Evolutionary conservation across 2,329 filamentous ascomycete genomes (phyloP), one percentile per base, ranked within the genome.

Genomic region (Biscogniauxia sp.): DNA sequence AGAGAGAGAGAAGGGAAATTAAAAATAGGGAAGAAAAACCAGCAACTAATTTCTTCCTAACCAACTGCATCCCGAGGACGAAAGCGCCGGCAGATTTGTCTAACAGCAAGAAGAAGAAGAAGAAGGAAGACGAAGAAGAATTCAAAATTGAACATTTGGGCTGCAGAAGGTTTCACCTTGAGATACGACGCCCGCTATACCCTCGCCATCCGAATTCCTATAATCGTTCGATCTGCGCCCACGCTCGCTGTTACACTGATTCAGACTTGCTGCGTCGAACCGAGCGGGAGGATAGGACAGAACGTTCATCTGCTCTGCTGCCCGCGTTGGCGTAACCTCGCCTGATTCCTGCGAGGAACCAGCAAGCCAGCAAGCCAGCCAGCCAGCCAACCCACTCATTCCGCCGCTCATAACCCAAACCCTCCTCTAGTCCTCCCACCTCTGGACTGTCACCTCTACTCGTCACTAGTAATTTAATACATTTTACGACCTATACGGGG

Each of bases 171-270:
- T 69, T 69, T 72, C 65, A 71, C 67, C 58, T 69, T 61, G 68
- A 68, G 66, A 61, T 61, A 65, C 59, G 60, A 56, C 58, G 56
- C 58, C 55, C 26, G 41, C 53, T 61, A 54, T 57, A 63, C 63
- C 28, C 60, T 63, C 58, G 60, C 64, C 66, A 62, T 68, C 62
- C 62, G 57, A 68, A 62, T 54, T 62, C 45, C 54, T 50, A 60
- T 62, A 57, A 60, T 62, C 63, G 54, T 58, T 70, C 66, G 63
- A 65, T 68, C 61, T 60, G 64, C 61, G 58, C 64, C 60, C 57
- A 67, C 64, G 64, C 64, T 64, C 61, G 59, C 55, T 61, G 69
- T 73, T 66, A 66, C 69, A 73, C 71, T 69, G 69, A 73, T 69
- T 65, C 67, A 72, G 59, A 69, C 66, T 58, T 67, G 59, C 62